Evolutionary conservation across 495 filamentous ascomycete genomes (phyloP).

Genomic region (Talaromyces wortmannii): DNA sequence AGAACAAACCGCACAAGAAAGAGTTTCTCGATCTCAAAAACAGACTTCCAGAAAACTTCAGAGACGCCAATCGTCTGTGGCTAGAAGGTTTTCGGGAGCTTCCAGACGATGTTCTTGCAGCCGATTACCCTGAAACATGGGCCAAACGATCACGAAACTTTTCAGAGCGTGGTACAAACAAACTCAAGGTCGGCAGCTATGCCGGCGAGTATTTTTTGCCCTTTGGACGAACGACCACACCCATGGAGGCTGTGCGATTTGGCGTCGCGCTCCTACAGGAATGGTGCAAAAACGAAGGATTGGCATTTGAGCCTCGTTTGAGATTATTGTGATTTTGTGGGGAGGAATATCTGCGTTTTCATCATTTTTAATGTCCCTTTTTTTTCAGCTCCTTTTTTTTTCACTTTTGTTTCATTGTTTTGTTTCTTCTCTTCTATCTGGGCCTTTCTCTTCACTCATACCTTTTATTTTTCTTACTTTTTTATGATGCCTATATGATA

Average conservation of each 20-base stretch:
- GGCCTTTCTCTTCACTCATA: not conserved
- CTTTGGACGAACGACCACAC: constrained; percentile 28
- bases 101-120: constrained; percentile 32
- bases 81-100: constrained; percentile 34
- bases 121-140: constrained; percentile 42
- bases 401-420: not conserved
- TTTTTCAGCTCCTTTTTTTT: not conserved
- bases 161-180: constrained; percentile 25
- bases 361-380: not conserved
- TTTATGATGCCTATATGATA: constrained; percentile 22
- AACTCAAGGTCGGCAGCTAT: constrained; percentile 31
- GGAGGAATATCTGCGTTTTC: not conserved
- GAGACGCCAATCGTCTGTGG: constrained; percentile 38
- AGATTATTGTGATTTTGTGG: constrained; percentile 13
- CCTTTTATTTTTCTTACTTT: not conserved
- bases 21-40: constrained; percentile 33
- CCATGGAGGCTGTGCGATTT: constrained; percentile 42
- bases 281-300: constrained; percentile 35
- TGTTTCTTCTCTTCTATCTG: not conserved
- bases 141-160: constrained; percentile 27
- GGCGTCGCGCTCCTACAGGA: constrained; percentile 36
- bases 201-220: constrained; percentile 35
- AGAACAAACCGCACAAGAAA: constrained; percentile 26
- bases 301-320: constrained; percentile 29
- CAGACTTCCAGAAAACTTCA: constrained; percentile 32